These are phyloP conservation scores for Dioscorea zingiberensis DNA, from an alignment of 106 monocot genomes.

Conservation along the genomic window DNA sequence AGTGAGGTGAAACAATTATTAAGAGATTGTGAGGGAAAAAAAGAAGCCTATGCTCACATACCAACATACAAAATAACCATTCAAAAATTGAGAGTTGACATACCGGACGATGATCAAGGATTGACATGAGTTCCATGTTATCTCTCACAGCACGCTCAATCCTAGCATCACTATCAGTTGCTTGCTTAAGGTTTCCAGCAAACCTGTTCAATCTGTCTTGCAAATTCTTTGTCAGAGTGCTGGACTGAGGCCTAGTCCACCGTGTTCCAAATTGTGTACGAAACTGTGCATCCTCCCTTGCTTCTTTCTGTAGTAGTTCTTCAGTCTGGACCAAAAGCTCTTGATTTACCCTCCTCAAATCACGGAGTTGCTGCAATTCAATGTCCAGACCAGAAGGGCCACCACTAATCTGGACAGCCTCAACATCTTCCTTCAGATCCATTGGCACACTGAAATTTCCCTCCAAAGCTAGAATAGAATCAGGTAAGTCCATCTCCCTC, in stretches of 20 bases:
- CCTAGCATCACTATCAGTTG: conserved; percentile 31
- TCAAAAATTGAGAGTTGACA: neutral
- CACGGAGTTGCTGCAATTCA: conserved; percentile 53
- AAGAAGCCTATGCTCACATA: no score
- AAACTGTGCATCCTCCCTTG: conserved; percentile 22
- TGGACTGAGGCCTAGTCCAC: conserved; percentile 34
- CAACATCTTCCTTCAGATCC: conserved; percentile 54
- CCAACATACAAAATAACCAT: no score
- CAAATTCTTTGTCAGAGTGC: conserved; percentile 26
- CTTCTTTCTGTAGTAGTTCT: conserved; percentile 28
- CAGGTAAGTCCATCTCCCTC: conserved; percentile 67
- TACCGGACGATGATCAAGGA: conserved; percentile 28
- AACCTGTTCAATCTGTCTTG: conserved; percentile 31
- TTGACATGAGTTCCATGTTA: conserved; percentile 19
- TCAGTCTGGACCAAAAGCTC: conserved; percentile 46
- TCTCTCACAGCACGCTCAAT: conserved; percentile 29
- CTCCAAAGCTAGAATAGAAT: conserved; percentile 55
- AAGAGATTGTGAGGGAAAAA: no score
- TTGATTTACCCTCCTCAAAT: conserved; percentile 60
- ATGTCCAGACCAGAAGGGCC: conserved; percentile 48
- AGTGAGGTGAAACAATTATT: no score
- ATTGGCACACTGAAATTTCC: conserved; percentile 42
- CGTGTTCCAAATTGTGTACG: conserved; percentile 21
- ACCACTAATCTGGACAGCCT: conserved; percentile 56
- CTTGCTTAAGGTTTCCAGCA: conserved; percentile 31